A percentile compares a stretch with the other conserved stretches of the same genome.
Conservation (phyloP, 2,329 filamentous ascomycete species). For the Hypoxylon sp. region DNA sequence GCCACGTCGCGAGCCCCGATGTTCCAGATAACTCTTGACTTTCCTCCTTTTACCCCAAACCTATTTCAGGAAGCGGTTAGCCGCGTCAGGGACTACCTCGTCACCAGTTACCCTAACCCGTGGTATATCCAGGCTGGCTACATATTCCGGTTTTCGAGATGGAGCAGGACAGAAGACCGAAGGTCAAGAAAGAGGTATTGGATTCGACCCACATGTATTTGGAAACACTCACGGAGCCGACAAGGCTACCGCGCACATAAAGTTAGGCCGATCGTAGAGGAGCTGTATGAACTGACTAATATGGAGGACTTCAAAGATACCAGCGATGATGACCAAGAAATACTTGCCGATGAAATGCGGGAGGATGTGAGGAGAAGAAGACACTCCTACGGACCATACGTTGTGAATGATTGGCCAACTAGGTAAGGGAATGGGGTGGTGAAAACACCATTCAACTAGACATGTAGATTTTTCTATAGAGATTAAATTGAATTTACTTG, state of each 20-base stretch:
- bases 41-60: too few species aligned
- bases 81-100: not conserved
- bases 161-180: not conserved
- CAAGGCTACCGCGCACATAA: not conserved
- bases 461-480: too few species aligned
- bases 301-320: conserved; percentile 10
- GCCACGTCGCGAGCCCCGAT: conserved; percentile 16
- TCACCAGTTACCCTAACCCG: not conserved
- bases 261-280: not conserved
- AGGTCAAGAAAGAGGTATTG: conserved; percentile 15
- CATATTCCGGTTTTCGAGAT: conserved; percentile 26
- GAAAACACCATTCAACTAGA: too few species aligned
- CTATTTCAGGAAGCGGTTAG: conserved; percentile 4
- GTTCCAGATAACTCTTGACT: conserved; percentile 33
- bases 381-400: not conserved
- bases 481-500: too few species aligned
- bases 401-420: not conserved
- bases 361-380: conserved; percentile 15
- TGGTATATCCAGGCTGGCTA: conserved; percentile 29
- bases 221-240: not conserved
- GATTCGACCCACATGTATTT: conserved; percentile 24
- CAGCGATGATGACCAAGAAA: conserved; percentile 32
- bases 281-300: not conserved
- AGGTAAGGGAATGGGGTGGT: not conserved
- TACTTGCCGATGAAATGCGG: conserved; percentile 34